Conservation (phyloP, 495 filamentous ascomycete genomes). For the Melanomma pulvis-pyrius region DNA sequence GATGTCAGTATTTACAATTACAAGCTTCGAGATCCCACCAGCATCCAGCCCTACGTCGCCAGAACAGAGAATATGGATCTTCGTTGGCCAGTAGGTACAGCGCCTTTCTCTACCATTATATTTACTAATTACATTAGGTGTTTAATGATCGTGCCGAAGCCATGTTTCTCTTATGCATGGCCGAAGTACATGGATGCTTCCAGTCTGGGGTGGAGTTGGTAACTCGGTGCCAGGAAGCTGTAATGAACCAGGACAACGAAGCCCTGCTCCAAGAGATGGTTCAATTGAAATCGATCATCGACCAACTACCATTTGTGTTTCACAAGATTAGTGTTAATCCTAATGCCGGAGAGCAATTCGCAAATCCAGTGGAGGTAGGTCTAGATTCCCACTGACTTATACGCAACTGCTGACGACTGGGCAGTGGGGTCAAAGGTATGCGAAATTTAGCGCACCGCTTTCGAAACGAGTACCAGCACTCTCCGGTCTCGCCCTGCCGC, state of each 20-base stretch:
- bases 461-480: conserved; percentile 57
- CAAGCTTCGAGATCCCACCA: conserved; percentile 53
- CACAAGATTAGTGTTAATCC: conserved; percentile 58
- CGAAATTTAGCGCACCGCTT: conserved; percentile 53
- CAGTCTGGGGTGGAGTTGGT: conserved; percentile 43
- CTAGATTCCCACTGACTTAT: neutral
- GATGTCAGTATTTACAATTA: conserved; percentile 57
- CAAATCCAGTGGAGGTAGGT: conserved; percentile 40
- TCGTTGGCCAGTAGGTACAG: conserved; percentile 47
- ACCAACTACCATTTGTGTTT: conserved; percentile 56
- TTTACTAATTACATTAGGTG: conserved; percentile 28
- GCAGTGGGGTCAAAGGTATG: conserved; percentile 46
- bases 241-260: conserved; percentile 55
- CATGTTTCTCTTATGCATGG: conserved; percentile 48
- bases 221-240: conserved; percentile 54
- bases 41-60: conserved; percentile 52
- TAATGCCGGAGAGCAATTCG: conserved; percentile 49
- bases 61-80: conserved; percentile 56
- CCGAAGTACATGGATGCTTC: conserved; percentile 43
- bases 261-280: conserved; percentile 54
- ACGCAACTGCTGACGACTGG: neutral
- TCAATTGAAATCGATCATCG: conserved; percentile 54
- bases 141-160: conserved; percentile 56
- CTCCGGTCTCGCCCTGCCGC: conserved; percentile 54
- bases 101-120: neutral